Percentiles rank a stretch among this genome's conserved stretches.
Conservation (phyloP, 352 stramenopile genomes). For the Phytopythium montanum region DNA sequence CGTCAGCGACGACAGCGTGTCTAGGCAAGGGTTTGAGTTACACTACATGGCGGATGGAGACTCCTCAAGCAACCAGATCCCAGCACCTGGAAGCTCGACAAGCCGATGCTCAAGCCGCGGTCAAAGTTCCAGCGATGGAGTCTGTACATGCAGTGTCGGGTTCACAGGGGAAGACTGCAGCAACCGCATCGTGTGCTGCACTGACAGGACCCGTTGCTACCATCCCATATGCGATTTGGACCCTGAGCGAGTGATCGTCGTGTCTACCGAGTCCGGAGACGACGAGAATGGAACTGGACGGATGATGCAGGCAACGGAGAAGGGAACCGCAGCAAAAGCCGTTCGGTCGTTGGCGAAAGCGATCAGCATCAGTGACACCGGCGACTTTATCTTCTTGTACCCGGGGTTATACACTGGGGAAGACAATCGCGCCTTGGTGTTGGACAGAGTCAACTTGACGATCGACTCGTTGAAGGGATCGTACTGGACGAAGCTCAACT, state of each 20-base stretch:
- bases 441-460: constrained; percentile 16
- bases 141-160: constrained; percentile 57
- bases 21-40: constrained; percentile 41
- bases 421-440: constrained; percentile 28
- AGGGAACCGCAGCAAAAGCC: constrained; percentile 47
- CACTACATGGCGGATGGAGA: constrained; percentile 35
- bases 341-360: constrained; percentile 39
- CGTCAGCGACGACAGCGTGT: constrained; percentile 35
- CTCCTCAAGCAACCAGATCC: constrained; percentile 15
- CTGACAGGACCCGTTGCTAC: constrained; percentile 27
- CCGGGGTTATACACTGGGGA: constrained; percentile 41
- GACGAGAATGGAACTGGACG: constrained; percentile 42
- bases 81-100: constrained; percentile 19
- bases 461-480: constrained; percentile 46
- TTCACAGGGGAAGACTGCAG: constrained; percentile 67
- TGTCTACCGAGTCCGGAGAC: constrained; percentile 50
- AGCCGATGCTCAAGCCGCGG: constrained; percentile 39
- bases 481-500: constrained; percentile 48
- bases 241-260: constrained; percentile 34
- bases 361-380: constrained; percentile 25
- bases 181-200: constrained; percentile 61
- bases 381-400: constrained; percentile 48
- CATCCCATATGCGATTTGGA: constrained; percentile 37
- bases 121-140: constrained; percentile 20
- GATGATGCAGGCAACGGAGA: constrained; percentile 53